phyloP scores from a whole-genome alignment of 306 rosid species.

The Cicer judaicum region DNA sequence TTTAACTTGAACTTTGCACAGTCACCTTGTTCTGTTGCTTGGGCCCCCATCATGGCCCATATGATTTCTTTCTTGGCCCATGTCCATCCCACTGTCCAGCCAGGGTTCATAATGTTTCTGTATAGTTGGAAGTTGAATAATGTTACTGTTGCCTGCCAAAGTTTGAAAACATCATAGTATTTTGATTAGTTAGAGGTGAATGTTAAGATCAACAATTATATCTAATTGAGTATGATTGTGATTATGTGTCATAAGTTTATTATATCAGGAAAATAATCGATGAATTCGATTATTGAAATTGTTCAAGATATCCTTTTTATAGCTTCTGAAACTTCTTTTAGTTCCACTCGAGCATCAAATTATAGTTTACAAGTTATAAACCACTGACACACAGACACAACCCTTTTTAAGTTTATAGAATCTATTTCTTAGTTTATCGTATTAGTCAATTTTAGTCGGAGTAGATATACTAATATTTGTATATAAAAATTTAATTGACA shows the following conservation, averaged over 20 bases:
- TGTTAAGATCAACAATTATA: not conserved
- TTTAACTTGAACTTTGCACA: constrained; percentile 72
- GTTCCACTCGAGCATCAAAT: not conserved
- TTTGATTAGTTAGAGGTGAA: not conserved
- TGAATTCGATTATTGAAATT: not conserved
- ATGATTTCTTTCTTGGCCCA: constrained; percentile 86
- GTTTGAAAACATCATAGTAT: not conserved
- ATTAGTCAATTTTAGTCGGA: too few species aligned
- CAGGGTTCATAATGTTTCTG: constrained; percentile 69
- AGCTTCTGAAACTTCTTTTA: not conserved
- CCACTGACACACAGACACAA: too few species aligned
- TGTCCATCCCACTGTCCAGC: constrained; percentile 80
- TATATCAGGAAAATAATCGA: not conserved
- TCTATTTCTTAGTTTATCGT: too few species aligned
- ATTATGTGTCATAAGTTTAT: not conserved
- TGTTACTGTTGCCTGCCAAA: constrained; percentile 75
- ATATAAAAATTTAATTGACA: too few species aligned
- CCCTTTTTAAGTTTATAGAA: too few species aligned
- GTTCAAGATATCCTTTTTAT: not conserved
- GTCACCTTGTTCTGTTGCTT: constrained; percentile 84
- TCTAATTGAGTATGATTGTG: not conserved
- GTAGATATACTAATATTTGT: too few species aligned
- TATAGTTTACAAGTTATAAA: too few species aligned
- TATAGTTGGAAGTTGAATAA: constrained; percentile 75
- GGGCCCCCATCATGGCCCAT: constrained; percentile 77